Base-by-base conservation (phyloP, 2,329 filamentous ascomycete genomes). In the Alternaria sp. region DNA sequence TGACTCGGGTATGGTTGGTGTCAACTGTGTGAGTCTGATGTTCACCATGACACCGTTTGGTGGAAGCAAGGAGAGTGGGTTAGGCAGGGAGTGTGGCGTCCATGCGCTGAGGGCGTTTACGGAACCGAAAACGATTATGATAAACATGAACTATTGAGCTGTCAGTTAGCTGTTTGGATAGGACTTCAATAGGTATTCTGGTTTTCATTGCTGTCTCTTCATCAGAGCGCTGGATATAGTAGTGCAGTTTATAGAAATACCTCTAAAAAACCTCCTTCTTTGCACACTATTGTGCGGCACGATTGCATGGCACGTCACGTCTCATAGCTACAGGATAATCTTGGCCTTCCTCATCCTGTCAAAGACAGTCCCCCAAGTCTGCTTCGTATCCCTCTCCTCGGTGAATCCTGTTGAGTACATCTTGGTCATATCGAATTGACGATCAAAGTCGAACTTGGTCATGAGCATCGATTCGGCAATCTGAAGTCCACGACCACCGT, bases 91-190 rank as follows among this genome's bases (percentile, higher is more conserved):
- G 73, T 81, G 82, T 55, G 84, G 81, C 19, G 81, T 84, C 26
- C 75, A 85, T 67, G 83, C 81, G 8, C 73, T 86, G 64, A 78
- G 83, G 25, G 80, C 80, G 32, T 86, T 81, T 58, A 86, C 84
- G 0, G 83, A 86, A 69, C 77, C 81, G 15, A 86, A 86, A 79
- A 85, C 83, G 0, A 80, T 85, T 13, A 81, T 85, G 78, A 76
- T 85, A 4, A 80, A 86, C 52, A 65, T 79, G 71, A 78, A 65
- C 28, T 77, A 77, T 46, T 77, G 43, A 23, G 13, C 17, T 17
- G 44, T 10, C 9, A 17, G 36, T 40, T 40, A n/a, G n/a, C 36
- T 40, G 36, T 17, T 17, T 10, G 19, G 44, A 2, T 25, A 13
- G 7, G 8, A 12, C 15, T 40, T 17, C 36, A 40, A 40, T 17